Evolutionary conservation across 306 rosid species (phyloP).

Genomic region (Vigna mungo): DNA sequence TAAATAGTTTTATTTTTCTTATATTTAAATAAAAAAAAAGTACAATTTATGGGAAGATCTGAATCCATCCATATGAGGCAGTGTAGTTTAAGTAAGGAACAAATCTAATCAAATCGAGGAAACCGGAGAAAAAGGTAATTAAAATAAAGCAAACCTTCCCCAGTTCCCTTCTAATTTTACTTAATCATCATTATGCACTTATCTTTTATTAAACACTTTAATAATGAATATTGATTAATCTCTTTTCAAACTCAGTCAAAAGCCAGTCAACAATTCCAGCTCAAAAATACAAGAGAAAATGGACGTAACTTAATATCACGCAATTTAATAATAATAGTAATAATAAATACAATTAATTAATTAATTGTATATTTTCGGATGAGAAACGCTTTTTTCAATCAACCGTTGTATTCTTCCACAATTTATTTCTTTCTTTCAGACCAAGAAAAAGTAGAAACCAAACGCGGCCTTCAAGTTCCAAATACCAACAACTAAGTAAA

Average conservation of each 20-base stretch:
- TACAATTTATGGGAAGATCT: no score
- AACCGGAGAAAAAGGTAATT: not conserved
- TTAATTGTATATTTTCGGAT: not conserved
- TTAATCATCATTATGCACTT: not conserved
- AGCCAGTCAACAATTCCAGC: conserved; percentile 32
- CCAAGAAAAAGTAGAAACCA: conserved; percentile 43
- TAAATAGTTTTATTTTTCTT: no score
- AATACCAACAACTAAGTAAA: not conserved
- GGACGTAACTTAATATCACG: not conserved
- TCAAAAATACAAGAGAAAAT: not conserved
- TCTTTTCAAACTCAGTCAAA: conserved; percentile 34
- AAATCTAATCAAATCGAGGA: not conserved
- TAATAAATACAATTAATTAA: not conserved
- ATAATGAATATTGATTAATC: not conserved
- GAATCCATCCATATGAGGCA: no score
- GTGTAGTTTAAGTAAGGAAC: no score
- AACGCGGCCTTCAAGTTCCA: conserved; percentile 20
- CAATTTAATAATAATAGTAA: not conserved
- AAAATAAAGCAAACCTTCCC: not conserved
- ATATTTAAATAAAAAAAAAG: no score
- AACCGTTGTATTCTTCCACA: not conserved
- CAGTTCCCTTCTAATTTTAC: conserved; percentile 21
- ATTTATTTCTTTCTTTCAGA: conserved; percentile 43
- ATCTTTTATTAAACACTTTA: no score
- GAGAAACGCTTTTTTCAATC: not conserved